Evolutionary conservation across 2,329 filamentous ascomycete species (phyloP).

Genomic region (Emmonsiellopsis sp.): DNA sequence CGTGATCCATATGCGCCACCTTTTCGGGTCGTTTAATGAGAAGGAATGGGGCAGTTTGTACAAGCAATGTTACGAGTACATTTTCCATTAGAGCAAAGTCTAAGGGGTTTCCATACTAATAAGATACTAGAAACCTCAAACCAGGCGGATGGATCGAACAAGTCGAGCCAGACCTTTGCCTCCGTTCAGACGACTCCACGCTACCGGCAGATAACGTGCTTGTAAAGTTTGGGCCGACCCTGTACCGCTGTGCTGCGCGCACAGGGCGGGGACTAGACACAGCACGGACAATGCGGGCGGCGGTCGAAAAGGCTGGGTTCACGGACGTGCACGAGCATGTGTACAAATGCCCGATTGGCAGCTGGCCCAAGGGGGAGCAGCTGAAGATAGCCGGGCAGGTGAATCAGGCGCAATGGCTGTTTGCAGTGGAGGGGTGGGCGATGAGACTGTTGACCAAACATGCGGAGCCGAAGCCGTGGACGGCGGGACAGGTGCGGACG

Average conservation of each 20-base stretch:
- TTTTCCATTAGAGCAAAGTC: background rate
- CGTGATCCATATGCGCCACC: background rate
- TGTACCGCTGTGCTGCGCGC: background rate
- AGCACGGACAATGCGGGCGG: slow-evolving; percentile 16
- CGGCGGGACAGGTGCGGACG: background rate
- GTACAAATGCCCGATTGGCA: slow-evolving; percentile 34
- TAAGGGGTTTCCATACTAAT: background rate
- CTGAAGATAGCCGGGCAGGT: background rate
- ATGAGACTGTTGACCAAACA: slow-evolving; percentile 1
- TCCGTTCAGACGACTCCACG: background rate
- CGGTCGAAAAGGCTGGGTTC: slow-evolving; percentile 32
- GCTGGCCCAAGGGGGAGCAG: slow-evolving; percentile 29
- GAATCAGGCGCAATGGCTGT: background rate
- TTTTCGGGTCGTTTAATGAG: background rate
- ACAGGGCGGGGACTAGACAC: slow-evolving; percentile 17
- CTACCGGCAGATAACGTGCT: slow-evolving; percentile 13
- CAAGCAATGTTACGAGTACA: background rate
- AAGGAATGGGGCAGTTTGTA: background rate
- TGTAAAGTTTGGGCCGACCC: slow-evolving; percentile 11
- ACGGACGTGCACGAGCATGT: slow-evolving; percentile 33
- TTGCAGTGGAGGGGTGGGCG: slow-evolving; percentile 9
- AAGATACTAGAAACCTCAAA: slow-evolving; percentile 17
- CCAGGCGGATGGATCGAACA: slow-evolving; percentile 25
- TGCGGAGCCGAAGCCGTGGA: background rate
- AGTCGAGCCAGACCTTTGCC: slow-evolving; percentile 16